Conservation (phyloP, 75 land plant genomes). For the Selaginella moellendorffii region DNA sequence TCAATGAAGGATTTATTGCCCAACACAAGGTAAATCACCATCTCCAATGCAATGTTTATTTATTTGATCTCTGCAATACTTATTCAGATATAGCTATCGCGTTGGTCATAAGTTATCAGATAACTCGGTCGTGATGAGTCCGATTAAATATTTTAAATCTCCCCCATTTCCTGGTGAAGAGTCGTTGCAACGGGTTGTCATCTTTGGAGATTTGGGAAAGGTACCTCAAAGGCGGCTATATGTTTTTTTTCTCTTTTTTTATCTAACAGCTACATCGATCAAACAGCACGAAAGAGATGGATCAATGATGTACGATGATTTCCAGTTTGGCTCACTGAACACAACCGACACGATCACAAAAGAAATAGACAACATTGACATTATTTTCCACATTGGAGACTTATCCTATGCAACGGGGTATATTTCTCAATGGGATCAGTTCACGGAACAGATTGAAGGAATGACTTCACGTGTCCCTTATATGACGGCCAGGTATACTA, state of each 20-base stretch:
- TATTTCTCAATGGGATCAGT: conserved; percentile 8
- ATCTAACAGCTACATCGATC: not conserved
- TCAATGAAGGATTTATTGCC: conserved; percentile 81
- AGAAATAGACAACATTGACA: not conserved
- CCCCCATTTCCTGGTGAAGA: not conserved
- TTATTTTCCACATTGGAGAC: conserved; percentile 4
- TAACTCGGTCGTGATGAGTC: conserved; percentile 52
- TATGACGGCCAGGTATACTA: not conserved
- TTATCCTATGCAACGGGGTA: conserved; percentile 3
- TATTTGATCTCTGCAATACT: conserved; percentile 17
- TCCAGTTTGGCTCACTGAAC: conserved; percentile 3
- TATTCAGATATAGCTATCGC: conserved; percentile 64
- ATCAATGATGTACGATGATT: not conserved
- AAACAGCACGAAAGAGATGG: conserved; percentile 2
- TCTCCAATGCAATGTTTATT: not conserved
- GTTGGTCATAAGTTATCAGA: conserved; percentile 52
- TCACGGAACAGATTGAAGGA: conserved; percentile 8
- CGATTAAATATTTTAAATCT: not conserved
- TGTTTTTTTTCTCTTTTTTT: not conserved
- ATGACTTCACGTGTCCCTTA: not conserved
- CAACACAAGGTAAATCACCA: conserved; percentile 30
- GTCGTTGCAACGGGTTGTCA: conserved; percentile 1
- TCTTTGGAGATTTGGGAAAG: conserved; percentile 7
- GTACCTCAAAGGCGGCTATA: not conserved
- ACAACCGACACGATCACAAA: not conserved